Percentiles rank a stretch among this genome's conserved stretches.
phyloP scores from a whole-genome alignment of 2,329 filamentous ascomycete species.

The Monosporascus sp. region DNA sequence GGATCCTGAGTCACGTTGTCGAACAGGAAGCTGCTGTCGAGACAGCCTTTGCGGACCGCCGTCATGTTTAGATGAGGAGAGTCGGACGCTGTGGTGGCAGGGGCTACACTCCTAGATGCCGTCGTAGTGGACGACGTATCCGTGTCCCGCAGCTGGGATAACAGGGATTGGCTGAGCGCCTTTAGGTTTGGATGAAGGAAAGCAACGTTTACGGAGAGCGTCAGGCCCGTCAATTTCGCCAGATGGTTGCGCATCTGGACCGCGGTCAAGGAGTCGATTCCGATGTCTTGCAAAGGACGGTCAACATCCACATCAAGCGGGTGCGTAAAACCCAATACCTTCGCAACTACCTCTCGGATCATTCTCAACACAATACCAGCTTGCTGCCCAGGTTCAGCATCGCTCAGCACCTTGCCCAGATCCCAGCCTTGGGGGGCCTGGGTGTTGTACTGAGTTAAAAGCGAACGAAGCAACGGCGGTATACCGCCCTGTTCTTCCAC shows the following conservation, averaged over 20 bases:
- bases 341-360: conserved; percentile 19
- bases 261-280: conserved; percentile 24
- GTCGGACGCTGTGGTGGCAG: conserved; percentile 9
- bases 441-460: conserved; percentile 7
- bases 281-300: conserved; percentile 18
- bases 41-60: conserved; percentile 17
- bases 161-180: conserved; percentile 14
- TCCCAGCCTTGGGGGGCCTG: conserved; percentile 2
- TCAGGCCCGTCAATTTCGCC: conserved; percentile 16
- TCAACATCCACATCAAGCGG: conserved; percentile 16
- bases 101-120: conserved; percentile 5
- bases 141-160: conserved; percentile 9
- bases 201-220: conserved; percentile 17
- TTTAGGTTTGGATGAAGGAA: conserved; percentile 16
- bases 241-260: conserved; percentile 22
- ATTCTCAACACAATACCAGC: conserved; percentile 15
- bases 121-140: conserved; percentile 10
- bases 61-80: conserved; percentile 9
- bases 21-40: conserved; percentile 20
- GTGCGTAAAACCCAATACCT: conserved; percentile 15
- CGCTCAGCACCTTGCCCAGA: conserved; percentile 10
- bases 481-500: conserved; percentile 16
- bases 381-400: conserved; percentile 14
- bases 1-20: conserved; percentile 9
- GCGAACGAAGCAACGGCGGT: conserved; percentile 13